A percentile compares a stretch with the other conserved stretches of the same genome.
phyloP scores from a whole-genome alignment of 2,329 filamentous ascomycete species.

The Cladosporium sp. region DNA sequence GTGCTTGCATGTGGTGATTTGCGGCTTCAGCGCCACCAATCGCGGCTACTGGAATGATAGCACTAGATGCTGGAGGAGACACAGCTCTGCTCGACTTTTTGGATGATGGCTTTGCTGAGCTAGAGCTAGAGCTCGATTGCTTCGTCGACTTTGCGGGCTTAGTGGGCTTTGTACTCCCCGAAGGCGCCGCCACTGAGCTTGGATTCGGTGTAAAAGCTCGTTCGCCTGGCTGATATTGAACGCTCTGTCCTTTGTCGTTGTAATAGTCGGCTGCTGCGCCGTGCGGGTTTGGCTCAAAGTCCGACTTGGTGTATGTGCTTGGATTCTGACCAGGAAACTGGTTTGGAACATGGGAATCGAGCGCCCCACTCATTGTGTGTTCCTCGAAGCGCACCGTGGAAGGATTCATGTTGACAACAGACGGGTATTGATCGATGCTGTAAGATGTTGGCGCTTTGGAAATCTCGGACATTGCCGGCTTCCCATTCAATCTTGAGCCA shows the following conservation, averaged over 20 bases:
- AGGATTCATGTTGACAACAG: slow-evolving; percentile 23
- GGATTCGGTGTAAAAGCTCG: slow-evolving; percentile 43
- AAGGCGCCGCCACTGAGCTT: slow-evolving; percentile 17
- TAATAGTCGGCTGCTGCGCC: slow-evolving; percentile 61
- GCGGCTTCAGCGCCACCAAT: neutral
- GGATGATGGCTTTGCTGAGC: slow-evolving; percentile 10
- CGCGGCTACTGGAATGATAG: neutral
- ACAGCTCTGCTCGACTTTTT: slow-evolving; percentile 9
- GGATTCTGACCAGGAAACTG: slow-evolving; percentile 60
- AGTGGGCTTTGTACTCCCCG: slow-evolving; percentile 22
- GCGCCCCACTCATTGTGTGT: slow-evolving; percentile 27
- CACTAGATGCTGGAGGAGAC: neutral
- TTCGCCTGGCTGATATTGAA: slow-evolving; percentile 56
- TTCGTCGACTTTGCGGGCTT: slow-evolving; percentile 31
- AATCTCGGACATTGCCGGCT: slow-evolving; percentile 15
- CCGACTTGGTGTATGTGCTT: slow-evolving; percentile 36
- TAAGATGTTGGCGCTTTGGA: slow-evolving; percentile 25
- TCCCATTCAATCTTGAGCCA: slow-evolving; percentile 14
- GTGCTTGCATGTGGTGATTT: slow-evolving; percentile 2
- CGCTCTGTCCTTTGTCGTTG: slow-evolving; percentile 58
- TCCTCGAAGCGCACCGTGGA: slow-evolving; percentile 11
- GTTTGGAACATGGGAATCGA: slow-evolving; percentile 27
- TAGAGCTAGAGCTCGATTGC: slow-evolving; percentile 9
- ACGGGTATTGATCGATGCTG: slow-evolving; percentile 31
- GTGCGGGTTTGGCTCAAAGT: slow-evolving; percentile 43